Evolutionary conservation across 805 yeast genomes (phyloP), one percentile per base, ranked within the genome.

Genomic region (Wickerhamomyces ciferrii): DNA sequence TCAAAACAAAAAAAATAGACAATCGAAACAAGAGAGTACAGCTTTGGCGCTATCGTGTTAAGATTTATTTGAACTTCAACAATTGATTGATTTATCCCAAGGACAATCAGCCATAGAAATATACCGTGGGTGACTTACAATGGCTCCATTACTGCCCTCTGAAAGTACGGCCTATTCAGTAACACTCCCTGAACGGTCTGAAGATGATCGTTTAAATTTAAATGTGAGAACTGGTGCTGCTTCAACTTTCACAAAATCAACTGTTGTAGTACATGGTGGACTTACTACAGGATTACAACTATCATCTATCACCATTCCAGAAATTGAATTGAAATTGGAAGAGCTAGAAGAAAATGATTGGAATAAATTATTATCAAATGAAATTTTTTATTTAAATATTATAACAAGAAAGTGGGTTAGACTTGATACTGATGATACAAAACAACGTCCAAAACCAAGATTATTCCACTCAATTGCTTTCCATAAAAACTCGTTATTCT

Each of bases 211-310:
- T 25, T 59, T 72, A 39, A 72, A 78, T 47, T 65, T 84, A 49
- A 79, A 79, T 45, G 76, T 76, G 41, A 70, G 92, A 47, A 81
- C 89, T 1, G 94, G 94, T 15, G 78, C 88, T 2, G 79, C 88
- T 0, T 66, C 81, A 2, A 67, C 75, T 1, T 68, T 81, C 23
- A 70, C 75, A 34, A 76, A 81, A 53, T 84, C 91, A 6, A 69
- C 80, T 43, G 69, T 85, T 1, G 74, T 81, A 27, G 81, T 79
- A 0, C 78, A 70, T 59, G 92, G 91, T n/a, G 94, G 94, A 0
- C 63, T 83, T 17, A 75, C 81, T 0, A 62, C 81, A 10, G 85
- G 84, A 1, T 56, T 85, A 17, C 51, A 51, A 14, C 48, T 58
- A 8, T 39, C 42, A 1, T 17, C 19, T 5, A 38, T 54, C 15